Evolutionary conservation across 2,329 filamentous ascomycete genomes (phyloP), one percentile per base, ranked within the genome.

Genomic region (Cryphonectria carpinicola): DNA sequence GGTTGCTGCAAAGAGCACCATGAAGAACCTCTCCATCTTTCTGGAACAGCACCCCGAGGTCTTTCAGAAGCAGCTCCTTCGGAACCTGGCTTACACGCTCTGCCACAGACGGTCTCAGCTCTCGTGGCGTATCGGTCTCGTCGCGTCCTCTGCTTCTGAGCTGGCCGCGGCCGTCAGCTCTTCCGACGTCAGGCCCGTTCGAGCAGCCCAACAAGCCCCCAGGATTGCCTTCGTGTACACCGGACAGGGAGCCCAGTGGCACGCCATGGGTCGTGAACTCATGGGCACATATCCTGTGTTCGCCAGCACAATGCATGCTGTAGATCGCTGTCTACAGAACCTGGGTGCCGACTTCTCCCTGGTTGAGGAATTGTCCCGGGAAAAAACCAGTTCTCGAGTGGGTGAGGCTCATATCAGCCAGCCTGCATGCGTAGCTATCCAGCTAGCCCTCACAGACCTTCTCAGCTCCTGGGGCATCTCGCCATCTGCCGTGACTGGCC

Each of bases 391-490:
- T 0, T 80, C 79, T n/a, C 75, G 74, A 11, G 76, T 82, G 25
- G 78, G 78, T 43, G 79, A 81, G 41, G 80, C 81, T 11, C 78
- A 82, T 68, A 79, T 83, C 74, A 81, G 79, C 70, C 81, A 83
- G 68, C 81, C 81, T 17, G 28, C 63, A 4, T 64, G 28, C 49
- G 68, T 68, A 6, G 72, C 70, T 10, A 41, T 71, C 4, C 72
- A 73, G 39, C 14, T 73, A 1, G 68, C 68, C 1, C 49, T 73
- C 25, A 65, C 70, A 0, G 28, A 73, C 1, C 63, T 72, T 3
- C 66, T 73, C 6, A 6, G 22, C 1, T 43, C 56, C n/a, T 72
- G 68, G 64, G 64, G 49, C 2, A 11, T 73, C 6, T n/a, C 41
- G 2, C 72, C 72, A 1, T 43, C 52, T n/a, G 69, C 58, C 10